These are phyloP conservation scores for Pouteria campechiana DNA, from an alignment of 179 eudicot genomes.

Conservation along the genomic window DNA sequence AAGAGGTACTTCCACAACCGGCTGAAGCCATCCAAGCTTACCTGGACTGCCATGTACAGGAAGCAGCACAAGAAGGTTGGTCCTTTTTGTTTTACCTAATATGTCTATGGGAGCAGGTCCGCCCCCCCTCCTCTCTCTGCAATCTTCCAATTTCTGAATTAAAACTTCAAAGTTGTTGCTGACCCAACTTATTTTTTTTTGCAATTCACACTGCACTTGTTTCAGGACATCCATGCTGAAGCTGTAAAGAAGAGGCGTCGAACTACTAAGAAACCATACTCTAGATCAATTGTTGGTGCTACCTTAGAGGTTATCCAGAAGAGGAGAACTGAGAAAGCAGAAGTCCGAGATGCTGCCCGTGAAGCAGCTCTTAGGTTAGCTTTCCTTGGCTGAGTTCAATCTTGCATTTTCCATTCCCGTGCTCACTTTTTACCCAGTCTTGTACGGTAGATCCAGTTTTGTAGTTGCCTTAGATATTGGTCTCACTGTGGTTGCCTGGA, in stretches of 20 bases:
- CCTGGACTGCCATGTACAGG: slow-evolving; percentile 59
- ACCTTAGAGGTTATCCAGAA: slow-evolving; percentile 64
- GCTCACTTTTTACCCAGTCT: too few species aligned
- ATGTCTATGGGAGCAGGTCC: too few species aligned
- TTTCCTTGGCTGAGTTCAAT: too few species aligned
- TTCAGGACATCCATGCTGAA: slow-evolving; percentile 54
- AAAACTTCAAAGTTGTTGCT: too few species aligned
- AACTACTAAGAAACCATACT: slow-evolving; percentile 56
- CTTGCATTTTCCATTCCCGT: too few species aligned
- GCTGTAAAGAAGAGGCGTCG: slow-evolving; percentile 68
- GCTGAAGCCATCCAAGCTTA: slow-evolving; percentile 50
- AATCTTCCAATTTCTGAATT: too few species aligned
- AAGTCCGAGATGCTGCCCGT: slow-evolving; percentile 64
- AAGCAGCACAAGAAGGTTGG: slow-evolving; percentile 58
- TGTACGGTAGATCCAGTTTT: too few species aligned
- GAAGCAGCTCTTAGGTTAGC: slow-evolving; percentile 60
- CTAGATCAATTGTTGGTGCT: slow-evolving; percentile 65
- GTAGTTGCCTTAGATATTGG: too few species aligned
- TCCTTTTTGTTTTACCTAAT: too few species aligned
- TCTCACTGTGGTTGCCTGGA: too few species aligned
- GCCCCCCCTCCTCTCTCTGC: too few species aligned
- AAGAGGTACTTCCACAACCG: slow-evolving; percentile 66
- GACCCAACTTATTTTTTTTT: neutral
- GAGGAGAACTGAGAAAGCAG: slow-evolving; percentile 53
- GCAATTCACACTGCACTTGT: too few species aligned